A percentile compares a stretch with the other conserved stretches of the same genome.
phyloP scores from a whole-genome alignment of 331 rosid species.

The Saraca asoca region DNA sequence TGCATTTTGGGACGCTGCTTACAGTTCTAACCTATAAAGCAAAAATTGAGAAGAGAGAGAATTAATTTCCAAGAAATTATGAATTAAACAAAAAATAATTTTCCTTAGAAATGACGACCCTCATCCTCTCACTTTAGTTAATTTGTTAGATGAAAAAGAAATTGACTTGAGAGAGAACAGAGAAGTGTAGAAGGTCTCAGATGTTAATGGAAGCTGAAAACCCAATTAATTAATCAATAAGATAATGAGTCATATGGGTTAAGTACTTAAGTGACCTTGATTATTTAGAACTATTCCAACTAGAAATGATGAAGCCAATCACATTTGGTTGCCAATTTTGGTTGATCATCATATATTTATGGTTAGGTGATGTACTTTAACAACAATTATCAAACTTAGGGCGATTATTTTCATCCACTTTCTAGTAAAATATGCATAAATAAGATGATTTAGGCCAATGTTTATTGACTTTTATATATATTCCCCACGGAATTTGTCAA shows the following conservation, averaged over 20 bases:
- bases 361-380: slow-evolving; percentile 31
- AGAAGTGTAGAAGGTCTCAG: background rate
- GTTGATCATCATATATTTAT: slow-evolving; percentile 8
- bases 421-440: background rate
- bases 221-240: background rate
- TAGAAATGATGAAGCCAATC: background rate
- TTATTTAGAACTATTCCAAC: background rate
- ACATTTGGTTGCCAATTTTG: slow-evolving; percentile 35
- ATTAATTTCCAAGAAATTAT: slow-evolving; percentile 24
- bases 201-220: background rate
- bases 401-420: slow-evolving; percentile 41
- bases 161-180: background rate
- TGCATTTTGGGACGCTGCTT: background rate
- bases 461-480: slow-evolving; percentile 33
- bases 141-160: background rate
- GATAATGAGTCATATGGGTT: background rate
- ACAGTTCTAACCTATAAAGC: too few relatives aligned
- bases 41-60: too few relatives aligned
- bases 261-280: too few relatives aligned
- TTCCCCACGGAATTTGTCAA: background rate
- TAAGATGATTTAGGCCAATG: background rate
- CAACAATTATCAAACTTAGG: slow-evolving; percentile 21
- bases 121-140: background rate
- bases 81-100: background rate
- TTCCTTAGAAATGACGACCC: slow-evolving; percentile 23